Evolutionary conservation across 345 rosid species (phyloP), one percentile per base, ranked within the genome.

Genomic region (Erodium maritimum): DNA sequence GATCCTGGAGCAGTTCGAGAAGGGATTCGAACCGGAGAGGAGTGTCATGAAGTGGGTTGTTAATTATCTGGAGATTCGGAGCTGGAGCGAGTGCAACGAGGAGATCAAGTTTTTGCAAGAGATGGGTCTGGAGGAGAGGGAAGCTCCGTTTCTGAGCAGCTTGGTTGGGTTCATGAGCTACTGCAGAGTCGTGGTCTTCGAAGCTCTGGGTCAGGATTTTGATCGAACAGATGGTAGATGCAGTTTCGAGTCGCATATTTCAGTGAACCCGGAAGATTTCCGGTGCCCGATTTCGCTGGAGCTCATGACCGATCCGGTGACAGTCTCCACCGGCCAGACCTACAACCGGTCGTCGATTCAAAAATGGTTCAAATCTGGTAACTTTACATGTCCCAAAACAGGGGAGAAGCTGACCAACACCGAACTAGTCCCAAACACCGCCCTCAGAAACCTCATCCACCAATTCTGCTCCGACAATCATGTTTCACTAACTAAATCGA

Each of bases 211-310:
- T 55, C 67, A 62, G 58, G 66, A 21, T 56, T 37, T 34, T 6
- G 79, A 68, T 48, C 79, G 48, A 51, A 69, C 50, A 2, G 74
- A 69, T 4, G 73, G 17, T 0, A 66, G 70, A 19, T 46, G 59
- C 65, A 74, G 23, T 46, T n/a, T 57, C 58, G 93, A 80, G 66
- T 77, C 67, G 10, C 69, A 73, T 17, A 73, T 67, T 37, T 79
- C 79, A 73, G 61, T 90, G 60, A 85, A 83, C 55, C 77, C 75
- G 4, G 91, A 85, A 57, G 97, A 90, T 71, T 83, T 90, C 19
- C 80, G 85, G 16, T 90, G 97, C 71, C 95, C 94, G 1, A 85
- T 90, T 62, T 87, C 95, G 1, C 89, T 90, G 11, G 94, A 90
- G 67, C 75, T 90, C 12, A 87, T 90, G 95, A 75, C 66, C 10